Percentiles rank a stretch among this genome's conserved stretches.
Evolutionary conservation across 768 basidiomycete genomes (phyloP).

Genomic region (Infundibulicybe gibba): DNA sequence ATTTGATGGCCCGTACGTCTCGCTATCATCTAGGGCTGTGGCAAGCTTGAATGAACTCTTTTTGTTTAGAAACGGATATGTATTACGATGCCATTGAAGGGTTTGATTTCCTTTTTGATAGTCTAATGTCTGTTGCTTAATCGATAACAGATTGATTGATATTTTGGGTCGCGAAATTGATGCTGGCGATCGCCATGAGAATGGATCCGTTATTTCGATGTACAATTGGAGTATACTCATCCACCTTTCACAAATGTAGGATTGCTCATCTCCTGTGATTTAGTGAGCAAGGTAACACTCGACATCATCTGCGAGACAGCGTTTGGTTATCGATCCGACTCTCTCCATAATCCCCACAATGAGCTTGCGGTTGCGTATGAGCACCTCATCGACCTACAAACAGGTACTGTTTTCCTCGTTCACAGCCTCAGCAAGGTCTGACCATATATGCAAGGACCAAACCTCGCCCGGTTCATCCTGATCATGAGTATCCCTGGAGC

Average conservation of each 20-base stretch:
- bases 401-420: conserved; percentile 11
- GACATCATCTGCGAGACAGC: conserved; percentile 40
- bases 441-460: conserved; percentile 14
- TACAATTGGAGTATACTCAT: conserved; percentile 45
- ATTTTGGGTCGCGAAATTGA: conserved; percentile 30
- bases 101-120: conserved; percentile 22
- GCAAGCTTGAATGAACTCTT: too few relatives aligned
- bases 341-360: conserved; percentile 30
- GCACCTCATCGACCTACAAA: conserved; percentile 25
- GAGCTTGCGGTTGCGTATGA: conserved; percentile 35
- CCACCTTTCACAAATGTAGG: not conserved
- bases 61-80: conserved; percentile 34
- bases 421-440: not conserved
- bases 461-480: conserved; percentile 24
- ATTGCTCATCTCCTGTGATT: not conserved
- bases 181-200: conserved; percentile 11
- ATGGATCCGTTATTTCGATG: conserved; percentile 26
- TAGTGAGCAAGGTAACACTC: conserved; percentile 36
- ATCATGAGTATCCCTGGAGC: conserved; percentile 25
- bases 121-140: conserved; percentile 2
- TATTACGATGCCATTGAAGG: conserved; percentile 44
- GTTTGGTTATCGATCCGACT: conserved; percentile 33
- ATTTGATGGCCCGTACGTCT: conserved; percentile 30
- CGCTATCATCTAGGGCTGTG: not conserved
- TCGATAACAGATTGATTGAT: conserved; percentile 28